These are phyloP conservation scores for Musa schizocarpa DNA, from an alignment of 176 grass and related monocot species.

Conservation along the genomic window DNA sequence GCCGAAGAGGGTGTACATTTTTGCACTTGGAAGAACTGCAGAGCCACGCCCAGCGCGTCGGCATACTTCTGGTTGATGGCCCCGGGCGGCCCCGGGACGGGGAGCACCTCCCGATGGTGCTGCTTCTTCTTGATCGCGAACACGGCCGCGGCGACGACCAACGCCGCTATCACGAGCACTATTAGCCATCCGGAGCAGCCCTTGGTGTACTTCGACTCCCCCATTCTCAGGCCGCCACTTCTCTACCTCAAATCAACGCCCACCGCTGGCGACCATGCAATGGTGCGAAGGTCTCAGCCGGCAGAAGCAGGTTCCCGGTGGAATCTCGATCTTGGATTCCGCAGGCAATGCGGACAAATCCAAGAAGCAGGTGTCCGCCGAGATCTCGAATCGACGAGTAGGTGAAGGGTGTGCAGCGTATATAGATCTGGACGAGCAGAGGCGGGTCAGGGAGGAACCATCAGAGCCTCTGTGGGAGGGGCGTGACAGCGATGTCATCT, in stretches of 20 bases:
- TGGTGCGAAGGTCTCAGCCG: background rate
- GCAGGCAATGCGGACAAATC: constrained; percentile 4
- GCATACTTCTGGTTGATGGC: constrained; percentile 75
- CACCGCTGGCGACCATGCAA: background rate
- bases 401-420: background rate
- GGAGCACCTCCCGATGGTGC: constrained; percentile 46
- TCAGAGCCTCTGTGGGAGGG: background rate
- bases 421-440: background rate
- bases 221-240: constrained; percentile 23
- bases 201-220: constrained; percentile 40
- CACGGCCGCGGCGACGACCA: constrained; percentile 69
- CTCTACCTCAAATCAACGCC: background rate
- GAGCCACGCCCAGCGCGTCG: constrained; percentile 65
- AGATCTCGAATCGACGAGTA: background rate
- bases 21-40: constrained; percentile 97
- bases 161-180: constrained; percentile 62
- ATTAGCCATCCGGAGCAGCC: constrained; percentile 83
- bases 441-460: background rate
- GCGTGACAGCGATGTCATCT: background rate
- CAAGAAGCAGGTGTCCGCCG: background rate
- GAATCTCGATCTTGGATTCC: background rate
- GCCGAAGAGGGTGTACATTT: constrained; percentile 41
- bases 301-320: no score
- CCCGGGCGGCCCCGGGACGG: constrained; percentile 80
- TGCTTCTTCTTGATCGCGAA: constrained; percentile 69